phyloP scores from a whole-genome alignment of 176 grass and related monocot genomes.

The Olyra latifolia region DNA sequence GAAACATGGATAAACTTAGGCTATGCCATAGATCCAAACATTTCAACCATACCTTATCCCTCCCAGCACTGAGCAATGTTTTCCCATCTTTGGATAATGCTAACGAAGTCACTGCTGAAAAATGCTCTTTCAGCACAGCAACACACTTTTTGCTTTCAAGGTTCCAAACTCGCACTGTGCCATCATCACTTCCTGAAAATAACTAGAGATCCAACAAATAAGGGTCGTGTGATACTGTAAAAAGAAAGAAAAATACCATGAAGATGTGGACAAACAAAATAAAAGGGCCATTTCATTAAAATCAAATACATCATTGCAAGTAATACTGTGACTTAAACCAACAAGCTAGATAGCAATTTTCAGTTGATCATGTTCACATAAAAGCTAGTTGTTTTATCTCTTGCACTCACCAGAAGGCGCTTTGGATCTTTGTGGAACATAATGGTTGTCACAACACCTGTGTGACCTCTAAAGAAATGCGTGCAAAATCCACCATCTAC shows the following conservation, averaged over 20 bases:
- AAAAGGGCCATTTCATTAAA: neutral
- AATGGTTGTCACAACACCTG: conserved; percentile 72
- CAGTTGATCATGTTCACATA: neutral
- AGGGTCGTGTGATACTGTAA: neutral
- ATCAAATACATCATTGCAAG: neutral
- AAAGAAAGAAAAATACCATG: conserved; percentile 6
- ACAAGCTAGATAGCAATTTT: neutral
- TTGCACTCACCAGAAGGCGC: conserved; percentile 66
- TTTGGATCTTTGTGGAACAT: conserved; percentile 89
- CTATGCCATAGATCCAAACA: conserved; percentile 1
- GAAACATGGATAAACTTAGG: conserved; percentile 14
- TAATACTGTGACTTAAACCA: conserved; percentile 18
- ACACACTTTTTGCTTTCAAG: conserved; percentile 84
- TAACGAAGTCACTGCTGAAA: conserved; percentile 80
- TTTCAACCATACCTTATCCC: conserved; percentile 66
- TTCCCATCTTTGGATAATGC: conserved; percentile 75
- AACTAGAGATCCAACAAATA: conserved; percentile 58
- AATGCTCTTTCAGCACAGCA: conserved; percentile 75
- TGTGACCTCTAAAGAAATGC: conserved; percentile 91
- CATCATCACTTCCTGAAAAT: conserved; percentile 90
- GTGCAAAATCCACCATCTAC: conserved; percentile 98
- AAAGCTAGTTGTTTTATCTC: conserved; percentile 2
- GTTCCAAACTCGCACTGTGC: conserved; percentile 73
- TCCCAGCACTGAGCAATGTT: conserved; percentile 82
- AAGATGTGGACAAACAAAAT: neutral